Conservation (phyloP, 306 rosid genomes). For the Cicer chorassanicum region DNA sequence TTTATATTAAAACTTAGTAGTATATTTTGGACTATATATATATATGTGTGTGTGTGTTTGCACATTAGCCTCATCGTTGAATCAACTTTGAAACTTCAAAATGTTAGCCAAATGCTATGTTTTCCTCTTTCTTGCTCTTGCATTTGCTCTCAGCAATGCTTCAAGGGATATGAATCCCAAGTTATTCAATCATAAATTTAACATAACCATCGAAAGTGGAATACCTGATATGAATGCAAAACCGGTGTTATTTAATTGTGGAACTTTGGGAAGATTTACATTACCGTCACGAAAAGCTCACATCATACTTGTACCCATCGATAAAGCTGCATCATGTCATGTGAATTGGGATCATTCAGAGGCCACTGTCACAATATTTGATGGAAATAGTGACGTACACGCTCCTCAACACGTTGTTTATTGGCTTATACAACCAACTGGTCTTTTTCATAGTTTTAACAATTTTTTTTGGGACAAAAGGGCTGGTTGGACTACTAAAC, state of each 20-base stretch:
- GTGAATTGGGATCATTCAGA: not conserved
- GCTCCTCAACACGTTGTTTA: not conserved
- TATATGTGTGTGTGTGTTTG: no score
- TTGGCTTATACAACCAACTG: not conserved
- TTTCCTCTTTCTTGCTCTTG: no score
- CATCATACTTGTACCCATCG: not conserved
- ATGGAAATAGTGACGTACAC: not conserved
- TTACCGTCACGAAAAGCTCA: not conserved
- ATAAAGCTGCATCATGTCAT: not conserved
- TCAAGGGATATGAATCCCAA: no score
- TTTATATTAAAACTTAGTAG: no score
- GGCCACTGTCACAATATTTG: not conserved
- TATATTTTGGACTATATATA: no score
- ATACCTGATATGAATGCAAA: not conserved
- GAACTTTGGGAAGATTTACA: not conserved
- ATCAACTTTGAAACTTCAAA: no score
- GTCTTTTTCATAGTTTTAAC: not conserved
- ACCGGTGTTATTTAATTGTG: not conserved
- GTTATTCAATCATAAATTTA: not conserved
- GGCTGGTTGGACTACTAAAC: not conserved
- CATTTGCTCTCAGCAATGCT: no score
- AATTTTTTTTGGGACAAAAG: not conserved
- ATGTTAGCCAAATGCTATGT: no score
- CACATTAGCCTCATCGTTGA: no score
- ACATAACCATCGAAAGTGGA: not conserved